A percentile compares a stretch with the other conserved stretches of the same genome.
phyloP scores from a whole-genome alignment of 305 asterid species.

The Fraxinus angustifolia region DNA sequence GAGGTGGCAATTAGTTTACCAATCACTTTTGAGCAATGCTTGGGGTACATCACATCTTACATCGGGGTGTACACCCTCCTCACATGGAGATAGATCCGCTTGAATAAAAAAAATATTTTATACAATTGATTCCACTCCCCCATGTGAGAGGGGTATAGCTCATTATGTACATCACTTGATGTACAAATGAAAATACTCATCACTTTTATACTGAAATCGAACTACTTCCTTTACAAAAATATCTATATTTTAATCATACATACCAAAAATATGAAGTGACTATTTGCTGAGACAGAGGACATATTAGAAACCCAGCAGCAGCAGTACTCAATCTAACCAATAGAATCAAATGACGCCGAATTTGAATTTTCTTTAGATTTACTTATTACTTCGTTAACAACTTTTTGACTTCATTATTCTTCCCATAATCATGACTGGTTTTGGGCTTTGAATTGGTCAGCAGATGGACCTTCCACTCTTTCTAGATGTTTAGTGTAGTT shows the following conservation, averaged over 20 bases:
- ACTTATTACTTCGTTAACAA: neutral
- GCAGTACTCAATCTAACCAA: neutral
- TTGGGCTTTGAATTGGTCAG: conserved; percentile 34
- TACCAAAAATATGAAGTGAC: neutral
- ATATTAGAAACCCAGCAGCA: neutral
- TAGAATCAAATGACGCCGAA: conserved; percentile 29
- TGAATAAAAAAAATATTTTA: no score
- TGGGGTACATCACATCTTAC: no score
- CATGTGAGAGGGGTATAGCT: no score
- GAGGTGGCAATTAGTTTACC: neutral
- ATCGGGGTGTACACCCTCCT: no score
- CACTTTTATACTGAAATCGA: neutral
- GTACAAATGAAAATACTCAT: no score
- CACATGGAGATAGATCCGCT: no score
- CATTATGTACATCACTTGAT: no score
- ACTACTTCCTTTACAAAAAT: neutral
- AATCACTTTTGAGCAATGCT: neutral
- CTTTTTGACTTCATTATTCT: conserved; percentile 22
- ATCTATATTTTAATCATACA: neutral
- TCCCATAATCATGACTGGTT: neutral
- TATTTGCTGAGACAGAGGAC: neutral
- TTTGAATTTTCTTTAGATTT: conserved; percentile 21
- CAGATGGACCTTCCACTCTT: conserved; percentile 3
- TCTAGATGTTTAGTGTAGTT: neutral
- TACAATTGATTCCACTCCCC: no score